Base-by-base conservation (phyloP, 2,329 filamentous ascomycete genomes). In the Immersiporthe knoxdaviesiana region DNA sequence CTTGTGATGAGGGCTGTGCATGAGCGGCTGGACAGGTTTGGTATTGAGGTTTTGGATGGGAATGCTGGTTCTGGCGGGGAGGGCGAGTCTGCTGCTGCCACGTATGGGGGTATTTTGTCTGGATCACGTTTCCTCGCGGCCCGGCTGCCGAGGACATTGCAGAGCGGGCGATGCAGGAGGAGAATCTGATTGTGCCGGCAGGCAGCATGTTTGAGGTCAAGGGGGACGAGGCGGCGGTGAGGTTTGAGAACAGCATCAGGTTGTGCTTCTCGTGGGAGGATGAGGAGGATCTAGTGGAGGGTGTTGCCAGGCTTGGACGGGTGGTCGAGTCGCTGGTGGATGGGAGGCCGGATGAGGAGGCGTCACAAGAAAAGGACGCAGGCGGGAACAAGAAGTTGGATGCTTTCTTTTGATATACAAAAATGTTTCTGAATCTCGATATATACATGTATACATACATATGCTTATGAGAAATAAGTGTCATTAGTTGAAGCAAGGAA, bases 31-130 rank as follows among this genome's bases (percentile, higher is more conserved):
- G 76, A 84, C 0, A 90, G 91, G 0, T 80, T 92, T 0, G 91
- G 90, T 1, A 85, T 92, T 0, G 77, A 68, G 37, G 77, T 83
- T 44, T 75, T 77, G 37, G 77, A 81, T 75, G 78, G 27, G 77
- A 81, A 74, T 78, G 73, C 44, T 73, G 78, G 74, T 35, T 35
- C 35, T 18, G 79, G 85, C 67, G 74, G 78, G 1, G 77, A 81
- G 67, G 77, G 81, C 4, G 35, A 4, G 35, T 35, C 3, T 78
- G 90, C 3, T 35, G 35, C 35, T 35, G 78, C 85, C 67, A 75
- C 39, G 91, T 91, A 90, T 39, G 94, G 94, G 94, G 94, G 0
- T 97, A 95, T 77, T 97, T 97, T 77, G 82, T 97, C 62, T 97
- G 93, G 93, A 79, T 97, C 35, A 84, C 83, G 1, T 78, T 97